Evolutionary conservation across 768 basidiomycete genomes (phyloP).

Genomic region (Termitomyces sp.): DNA sequence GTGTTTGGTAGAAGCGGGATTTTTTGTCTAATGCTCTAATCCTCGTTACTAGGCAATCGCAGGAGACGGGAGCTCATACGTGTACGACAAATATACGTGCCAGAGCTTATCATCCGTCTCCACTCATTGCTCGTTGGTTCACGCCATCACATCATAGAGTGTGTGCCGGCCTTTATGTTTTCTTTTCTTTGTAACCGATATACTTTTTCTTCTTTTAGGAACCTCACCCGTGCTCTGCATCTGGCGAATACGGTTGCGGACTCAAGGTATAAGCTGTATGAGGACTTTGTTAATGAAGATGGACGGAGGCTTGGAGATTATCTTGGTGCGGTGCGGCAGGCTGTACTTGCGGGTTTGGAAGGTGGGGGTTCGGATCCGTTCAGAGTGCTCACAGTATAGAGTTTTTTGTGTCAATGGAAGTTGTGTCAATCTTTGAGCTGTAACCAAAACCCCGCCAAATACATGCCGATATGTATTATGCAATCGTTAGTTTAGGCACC

Average conservation of each 20-base stretch:
- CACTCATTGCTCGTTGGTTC: constrained; percentile 71
- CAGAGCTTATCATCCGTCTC: constrained; percentile 83
- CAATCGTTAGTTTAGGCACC: too few species aligned
- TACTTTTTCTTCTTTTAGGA: constrained; percentile 35
- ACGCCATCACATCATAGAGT: constrained; percentile 61
- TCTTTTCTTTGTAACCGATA: neutral
- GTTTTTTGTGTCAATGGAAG: neutral
- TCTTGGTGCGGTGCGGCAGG: constrained; percentile 65
- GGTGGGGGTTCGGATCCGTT: constrained; percentile 77
- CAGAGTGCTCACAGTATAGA: constrained; percentile 27
- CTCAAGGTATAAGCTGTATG: constrained; percentile 79
- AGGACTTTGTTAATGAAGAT: constrained; percentile 70
- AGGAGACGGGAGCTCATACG: constrained; percentile 64
- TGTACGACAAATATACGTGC: constrained; percentile 87
- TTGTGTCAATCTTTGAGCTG: too few species aligned
- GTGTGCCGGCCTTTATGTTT: constrained; percentile 20
- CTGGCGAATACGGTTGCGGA: constrained; percentile 86
- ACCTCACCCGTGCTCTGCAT: constrained; percentile 68
- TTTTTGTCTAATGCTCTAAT: neutral
- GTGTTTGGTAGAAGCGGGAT: neutral
- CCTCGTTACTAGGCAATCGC: constrained; percentile 35
- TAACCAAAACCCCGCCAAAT: too few species aligned
- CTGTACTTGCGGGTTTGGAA: constrained; percentile 68
- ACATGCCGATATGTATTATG: too few species aligned
- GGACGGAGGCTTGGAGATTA: constrained; percentile 68